A percentile compares a stretch with the other conserved stretches of the same genome.
These are phyloP conservation scores for Pseudozyma thailandica DNA, from an alignment of 1,284 basidiomycete species.

Conservation along the genomic window DNA sequence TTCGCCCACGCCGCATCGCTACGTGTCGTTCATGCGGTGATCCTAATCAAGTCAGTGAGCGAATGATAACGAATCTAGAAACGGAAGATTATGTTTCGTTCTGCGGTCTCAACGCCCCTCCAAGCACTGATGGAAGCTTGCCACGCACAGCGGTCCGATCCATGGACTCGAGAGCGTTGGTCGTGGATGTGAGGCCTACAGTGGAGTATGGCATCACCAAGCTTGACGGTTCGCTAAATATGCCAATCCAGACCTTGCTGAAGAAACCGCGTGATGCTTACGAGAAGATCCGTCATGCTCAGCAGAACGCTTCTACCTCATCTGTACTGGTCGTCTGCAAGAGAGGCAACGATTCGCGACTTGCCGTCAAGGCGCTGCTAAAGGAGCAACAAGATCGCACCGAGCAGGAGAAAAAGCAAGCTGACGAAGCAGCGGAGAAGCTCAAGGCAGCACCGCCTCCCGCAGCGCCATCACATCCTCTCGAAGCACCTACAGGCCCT, in stretches of 20 bases:
- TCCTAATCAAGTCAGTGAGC: conserved; percentile 21
- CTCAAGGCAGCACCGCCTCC: neutral
- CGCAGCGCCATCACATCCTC: conserved; percentile 14
- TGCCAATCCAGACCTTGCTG: conserved; percentile 76
- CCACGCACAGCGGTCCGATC: conserved; percentile 72
- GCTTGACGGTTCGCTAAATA: conserved; percentile 77
- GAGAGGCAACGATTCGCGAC: conserved; percentile 66
- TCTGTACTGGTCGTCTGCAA: conserved; percentile 35
- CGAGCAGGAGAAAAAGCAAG: too few species aligned
- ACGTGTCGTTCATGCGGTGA: conserved; percentile 63
- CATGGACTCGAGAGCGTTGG: conserved; percentile 68
- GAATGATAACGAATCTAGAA: conserved; percentile 50
- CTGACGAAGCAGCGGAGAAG: neutral
- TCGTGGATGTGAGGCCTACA: conserved; percentile 85
- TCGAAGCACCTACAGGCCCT: neutral
- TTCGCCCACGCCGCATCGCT: conserved; percentile 71
- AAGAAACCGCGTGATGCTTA: conserved; percentile 73
- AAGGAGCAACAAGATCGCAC: conserved; percentile 78
- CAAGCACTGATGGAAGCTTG: conserved; percentile 68
- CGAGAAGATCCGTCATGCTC: conserved; percentile 40
- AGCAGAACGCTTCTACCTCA: neutral
- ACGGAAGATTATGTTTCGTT: conserved; percentile 61
- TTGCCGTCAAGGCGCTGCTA: conserved; percentile 18
- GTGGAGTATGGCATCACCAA: conserved; percentile 89
- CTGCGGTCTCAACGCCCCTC: conserved; percentile 43